Conservation (phyloP, 2,329 filamentous ascomycete species). For the Talaromyces sp. region DNA sequence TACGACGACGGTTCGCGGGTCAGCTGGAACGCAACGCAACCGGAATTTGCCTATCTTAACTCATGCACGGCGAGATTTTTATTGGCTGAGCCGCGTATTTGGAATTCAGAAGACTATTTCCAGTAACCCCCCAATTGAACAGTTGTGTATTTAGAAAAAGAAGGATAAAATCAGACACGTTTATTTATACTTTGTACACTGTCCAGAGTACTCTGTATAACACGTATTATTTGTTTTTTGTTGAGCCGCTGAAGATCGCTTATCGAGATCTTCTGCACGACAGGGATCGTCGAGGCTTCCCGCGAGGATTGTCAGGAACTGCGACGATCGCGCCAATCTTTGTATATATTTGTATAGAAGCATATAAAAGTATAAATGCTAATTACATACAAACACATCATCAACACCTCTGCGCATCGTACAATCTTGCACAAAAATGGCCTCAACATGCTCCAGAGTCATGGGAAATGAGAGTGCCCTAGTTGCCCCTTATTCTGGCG, state of each 20-base stretch:
- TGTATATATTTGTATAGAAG: background rate
- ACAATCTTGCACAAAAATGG: too few species aligned
- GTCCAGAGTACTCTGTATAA: too few species aligned
- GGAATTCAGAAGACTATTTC: background rate
- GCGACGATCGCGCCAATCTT: slow-evolving; percentile 1
- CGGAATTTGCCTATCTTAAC: background rate
- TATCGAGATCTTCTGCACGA: slow-evolving; percentile 10
- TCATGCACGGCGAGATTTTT: background rate
- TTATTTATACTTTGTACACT: too few species aligned
- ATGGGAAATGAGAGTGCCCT: background rate
- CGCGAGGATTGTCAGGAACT: slow-evolving; percentile 11
- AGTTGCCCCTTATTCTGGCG: background rate
- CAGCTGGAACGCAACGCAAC: background rate
- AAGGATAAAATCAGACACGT: too few species aligned
- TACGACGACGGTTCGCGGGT: background rate
- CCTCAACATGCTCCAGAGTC: background rate
- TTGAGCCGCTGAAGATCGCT: background rate
- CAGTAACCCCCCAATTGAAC: too few species aligned
- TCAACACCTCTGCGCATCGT: too few species aligned
- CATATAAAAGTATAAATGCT: too few species aligned
- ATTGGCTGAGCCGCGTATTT: background rate
- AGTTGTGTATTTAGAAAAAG: too few species aligned
- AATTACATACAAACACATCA: too few species aligned
- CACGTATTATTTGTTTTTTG: too few species aligned
- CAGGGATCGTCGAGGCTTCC: slow-evolving; percentile 10